Evolutionary conservation across 2,329 filamentous ascomycete species (phyloP).

Genomic region (Parascedosporium putredinis): DNA sequence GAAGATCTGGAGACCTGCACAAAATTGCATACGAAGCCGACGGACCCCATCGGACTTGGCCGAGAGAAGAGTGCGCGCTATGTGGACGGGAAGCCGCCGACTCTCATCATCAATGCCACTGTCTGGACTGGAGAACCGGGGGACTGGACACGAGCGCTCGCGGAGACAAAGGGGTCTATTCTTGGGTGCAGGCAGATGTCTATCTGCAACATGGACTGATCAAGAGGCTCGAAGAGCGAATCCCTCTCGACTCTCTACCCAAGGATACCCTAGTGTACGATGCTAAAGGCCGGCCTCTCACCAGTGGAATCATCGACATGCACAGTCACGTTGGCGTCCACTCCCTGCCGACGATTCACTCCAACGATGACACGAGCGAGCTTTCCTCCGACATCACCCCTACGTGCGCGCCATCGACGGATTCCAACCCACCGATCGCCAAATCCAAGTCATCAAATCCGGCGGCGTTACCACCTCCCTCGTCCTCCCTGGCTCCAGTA

Average conservation of each 20-base stretch:
- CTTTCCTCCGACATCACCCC: slow-evolving; percentile 54
- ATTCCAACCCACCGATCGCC: slow-evolving; percentile 51
- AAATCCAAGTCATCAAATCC: slow-evolving; percentile 60
- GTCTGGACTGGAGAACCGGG: slow-evolving; percentile 55
- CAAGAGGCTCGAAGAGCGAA: slow-evolving; percentile 36
- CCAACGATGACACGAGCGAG: slow-evolving; percentile 53
- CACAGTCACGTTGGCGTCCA: slow-evolving; percentile 56
- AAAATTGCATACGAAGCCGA: slow-evolving; percentile 41
- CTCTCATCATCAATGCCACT: slow-evolving; percentile 55
- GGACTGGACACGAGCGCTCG: slow-evolving; percentile 40
- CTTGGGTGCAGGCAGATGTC: slow-evolving; percentile 51
- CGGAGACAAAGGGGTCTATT: slow-evolving; percentile 45
- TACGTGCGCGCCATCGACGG: slow-evolving; percentile 58
- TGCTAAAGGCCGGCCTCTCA: slow-evolving; percentile 50
- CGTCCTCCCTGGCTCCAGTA: slow-evolving; percentile 56
- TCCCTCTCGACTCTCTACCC: slow-evolving; percentile 16
- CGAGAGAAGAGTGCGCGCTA: slow-evolving; percentile 52
- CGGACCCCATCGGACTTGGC: slow-evolving; percentile 43
- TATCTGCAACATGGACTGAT: slow-evolving; percentile 52
- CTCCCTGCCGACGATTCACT: slow-evolving; percentile 41
- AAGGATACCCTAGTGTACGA: slow-evolving; percentile 33
- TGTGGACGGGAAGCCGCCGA: slow-evolving; percentile 45
- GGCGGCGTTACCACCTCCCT: slow-evolving; percentile 61
- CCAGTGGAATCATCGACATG: slow-evolving; percentile 61
- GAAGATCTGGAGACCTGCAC: slow-evolving; percentile 45